Conservation (phyloP, 2,329 filamentous ascomycete species). For the Bimuria novae-zelandiae region DNA sequence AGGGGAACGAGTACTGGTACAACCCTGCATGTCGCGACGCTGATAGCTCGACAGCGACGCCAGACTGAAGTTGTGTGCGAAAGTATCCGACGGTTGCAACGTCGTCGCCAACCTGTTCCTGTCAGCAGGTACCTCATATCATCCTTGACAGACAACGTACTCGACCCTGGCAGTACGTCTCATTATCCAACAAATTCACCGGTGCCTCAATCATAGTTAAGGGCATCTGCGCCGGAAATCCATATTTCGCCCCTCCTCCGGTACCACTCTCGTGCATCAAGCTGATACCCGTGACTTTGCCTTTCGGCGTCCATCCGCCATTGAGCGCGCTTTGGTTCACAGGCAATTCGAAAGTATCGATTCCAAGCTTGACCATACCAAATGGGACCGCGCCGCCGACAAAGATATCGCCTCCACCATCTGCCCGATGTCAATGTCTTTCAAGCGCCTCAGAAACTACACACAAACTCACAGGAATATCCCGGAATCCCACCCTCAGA, state of each 20-base stretch:
- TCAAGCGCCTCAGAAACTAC: not conserved
- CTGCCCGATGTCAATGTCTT: constrained; percentile 20
- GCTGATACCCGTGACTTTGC: constrained; percentile 46
- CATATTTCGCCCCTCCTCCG: constrained; percentile 47
- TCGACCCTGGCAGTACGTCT: constrained; percentile 48
- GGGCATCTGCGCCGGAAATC: constrained; percentile 49
- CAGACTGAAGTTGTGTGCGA: constrained; percentile 41
- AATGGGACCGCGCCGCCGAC: constrained; percentile 46
- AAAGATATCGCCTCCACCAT: constrained; percentile 48
- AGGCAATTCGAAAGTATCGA: constrained; percentile 46
- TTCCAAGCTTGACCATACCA: constrained; percentile 48
- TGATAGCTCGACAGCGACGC: constrained; percentile 42
- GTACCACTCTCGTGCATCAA: constrained; percentile 48
- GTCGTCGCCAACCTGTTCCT: constrained; percentile 32
- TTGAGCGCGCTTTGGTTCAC: constrained; percentile 45
- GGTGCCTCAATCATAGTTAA: constrained; percentile 43
- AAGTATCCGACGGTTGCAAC: constrained; percentile 45
- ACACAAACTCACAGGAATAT: constrained; percentile 32
- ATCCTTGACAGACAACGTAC: constrained; percentile 21
- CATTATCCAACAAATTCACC: constrained; percentile 52
- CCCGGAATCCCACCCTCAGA: constrained; percentile 52
- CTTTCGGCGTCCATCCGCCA: constrained; percentile 49
- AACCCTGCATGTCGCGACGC: constrained; percentile 45
- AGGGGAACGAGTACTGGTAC: constrained; percentile 46
- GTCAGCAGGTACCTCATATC: not conserved